Evolutionary conservation across 371 early-diverging fungal genomes (phyloP).

Genomic region (Zychaea mexicana): DNA sequence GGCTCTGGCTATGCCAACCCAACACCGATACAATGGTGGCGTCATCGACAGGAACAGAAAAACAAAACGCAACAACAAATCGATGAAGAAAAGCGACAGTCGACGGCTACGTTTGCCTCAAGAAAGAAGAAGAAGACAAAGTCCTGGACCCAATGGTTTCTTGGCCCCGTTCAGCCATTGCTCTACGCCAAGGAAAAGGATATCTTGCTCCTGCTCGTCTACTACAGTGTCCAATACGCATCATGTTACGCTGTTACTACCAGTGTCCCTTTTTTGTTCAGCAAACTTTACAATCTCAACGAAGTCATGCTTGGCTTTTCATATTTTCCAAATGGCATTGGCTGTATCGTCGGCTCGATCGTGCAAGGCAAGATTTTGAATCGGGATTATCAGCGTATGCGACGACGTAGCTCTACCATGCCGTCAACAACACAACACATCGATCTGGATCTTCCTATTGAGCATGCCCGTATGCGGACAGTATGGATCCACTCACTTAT

Average conservation of each 20-base stretch:
- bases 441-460: constrained; percentile 29
- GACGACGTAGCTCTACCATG: neutral
- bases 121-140: neutral
- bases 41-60: constrained; percentile 6
- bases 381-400: constrained; percentile 18
- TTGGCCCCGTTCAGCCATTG: constrained; percentile 27
- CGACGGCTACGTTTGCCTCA: neutral
- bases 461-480: constrained; percentile 34
- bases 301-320: constrained; percentile 20
- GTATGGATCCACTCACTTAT: constrained; percentile 36
- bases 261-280: constrained; percentile 28
- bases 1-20: constrained; percentile 48
- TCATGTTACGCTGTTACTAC: constrained; percentile 34
- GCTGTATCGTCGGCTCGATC: constrained; percentile 22
- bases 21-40: constrained; percentile 33
- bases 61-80: neutral
- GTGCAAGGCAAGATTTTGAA: constrained; percentile 26
- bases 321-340: constrained; percentile 25
- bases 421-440: constrained; percentile 6
- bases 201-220: constrained; percentile 26
- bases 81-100: neutral
- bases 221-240: constrained; percentile 38
- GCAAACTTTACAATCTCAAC: constrained; percentile 15
- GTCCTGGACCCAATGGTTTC: constrained; percentile 7
- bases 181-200: constrained; percentile 38